Evolutionary conservation across 371 early-diverging fungal genomes (phyloP).

Genomic region (Edhazardia aedis): DNA sequence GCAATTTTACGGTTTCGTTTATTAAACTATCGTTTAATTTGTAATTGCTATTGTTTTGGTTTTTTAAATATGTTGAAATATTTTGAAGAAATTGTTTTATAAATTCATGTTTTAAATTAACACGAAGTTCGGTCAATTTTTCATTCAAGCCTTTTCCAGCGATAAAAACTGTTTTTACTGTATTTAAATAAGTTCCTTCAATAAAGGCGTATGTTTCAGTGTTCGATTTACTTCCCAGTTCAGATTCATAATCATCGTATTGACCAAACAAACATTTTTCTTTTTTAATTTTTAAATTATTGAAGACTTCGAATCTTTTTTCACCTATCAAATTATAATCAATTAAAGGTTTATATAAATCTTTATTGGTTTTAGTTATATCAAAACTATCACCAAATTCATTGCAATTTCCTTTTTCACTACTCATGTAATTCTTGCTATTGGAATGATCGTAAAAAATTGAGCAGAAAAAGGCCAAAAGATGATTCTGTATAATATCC

Average conservation of each 20-base stretch:
- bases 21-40: too few species aligned
- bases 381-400: too few species aligned
- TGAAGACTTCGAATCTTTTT: background rate
- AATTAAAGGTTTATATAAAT: background rate
- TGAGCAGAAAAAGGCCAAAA: constrained; percentile 24
- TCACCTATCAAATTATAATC: constrained; percentile 3
- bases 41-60: too few species aligned
- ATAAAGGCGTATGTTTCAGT: constrained; percentile 34
- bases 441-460: too few species aligned
- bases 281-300: constrained; percentile 1
- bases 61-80: background rate
- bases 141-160: constrained; percentile 41
- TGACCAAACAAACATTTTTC: constrained; percentile 26
- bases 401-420: too few species aligned
- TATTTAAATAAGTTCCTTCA: constrained; percentile 13
- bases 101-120: too few species aligned
- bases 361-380: too few species aligned
- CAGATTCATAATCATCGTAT: constrained; percentile 26
- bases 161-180: constrained; percentile 23
- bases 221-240: constrained; percentile 11
- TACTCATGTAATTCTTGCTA: too few species aligned
- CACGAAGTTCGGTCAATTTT: constrained; percentile 13
- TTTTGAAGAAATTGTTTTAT: background rate
- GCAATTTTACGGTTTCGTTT: background rate
- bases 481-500: constrained; percentile 45